phyloP scores from a whole-genome alignment of 441 rosid species.

The Pelargonium fulgidum region DNA sequence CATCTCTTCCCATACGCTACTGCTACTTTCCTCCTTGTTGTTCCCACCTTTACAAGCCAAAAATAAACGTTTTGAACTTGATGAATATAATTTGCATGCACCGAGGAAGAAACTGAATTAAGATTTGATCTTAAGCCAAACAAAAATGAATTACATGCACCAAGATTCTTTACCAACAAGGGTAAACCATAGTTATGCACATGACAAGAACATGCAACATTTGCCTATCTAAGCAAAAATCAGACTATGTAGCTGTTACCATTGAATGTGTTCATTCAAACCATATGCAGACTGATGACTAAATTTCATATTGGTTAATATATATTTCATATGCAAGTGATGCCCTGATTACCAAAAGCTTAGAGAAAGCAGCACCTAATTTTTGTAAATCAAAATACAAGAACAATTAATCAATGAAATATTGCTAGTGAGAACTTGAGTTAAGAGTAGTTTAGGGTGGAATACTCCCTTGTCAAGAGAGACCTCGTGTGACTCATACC shows the following conservation, averaged over 20 bases:
- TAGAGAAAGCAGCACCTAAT: too few relatives aligned
- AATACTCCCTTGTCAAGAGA: too few relatives aligned
- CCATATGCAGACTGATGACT: background rate
- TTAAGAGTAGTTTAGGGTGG: too few relatives aligned
- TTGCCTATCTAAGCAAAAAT: background rate
- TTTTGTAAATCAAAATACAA: too few relatives aligned
- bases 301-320: background rate
- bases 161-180: slow-evolving; percentile 5
- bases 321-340: too few relatives aligned
- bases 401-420: too few relatives aligned
- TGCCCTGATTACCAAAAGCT: too few relatives aligned
- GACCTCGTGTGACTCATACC: too few relatives aligned
- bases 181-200: background rate
- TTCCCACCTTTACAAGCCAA: slow-evolving; percentile 58
- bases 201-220: background rate
- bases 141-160: background rate
- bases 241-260: background rate
- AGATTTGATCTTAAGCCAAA: background rate
- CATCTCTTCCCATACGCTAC: slow-evolving; percentile 75
- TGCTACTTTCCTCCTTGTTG: slow-evolving; percentile 77
- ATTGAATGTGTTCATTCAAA: background rate
- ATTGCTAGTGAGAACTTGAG: too few relatives aligned
- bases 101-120: slow-evolving; percentile 18
- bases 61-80: slow-evolving; percentile 22
- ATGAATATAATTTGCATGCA: slow-evolving; percentile 8